Conservation (phyloP, 306 rosid genomes). For the Phaseolus lunatus region DNA sequence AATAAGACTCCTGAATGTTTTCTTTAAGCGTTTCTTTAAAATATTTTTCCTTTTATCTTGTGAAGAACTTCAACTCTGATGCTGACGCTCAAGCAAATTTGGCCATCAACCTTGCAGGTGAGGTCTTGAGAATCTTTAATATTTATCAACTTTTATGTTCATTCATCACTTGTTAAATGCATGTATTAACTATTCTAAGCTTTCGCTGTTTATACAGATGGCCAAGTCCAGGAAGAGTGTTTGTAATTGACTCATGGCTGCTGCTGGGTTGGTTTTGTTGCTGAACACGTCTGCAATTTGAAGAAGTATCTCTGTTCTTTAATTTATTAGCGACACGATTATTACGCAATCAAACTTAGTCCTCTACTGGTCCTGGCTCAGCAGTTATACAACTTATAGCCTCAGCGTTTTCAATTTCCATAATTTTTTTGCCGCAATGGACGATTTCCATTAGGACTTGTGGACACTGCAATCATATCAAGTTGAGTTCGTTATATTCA, state of each 20-base stretch:
- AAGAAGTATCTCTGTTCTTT: slow-evolving; percentile 20
- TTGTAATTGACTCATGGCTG: slow-evolving; percentile 39
- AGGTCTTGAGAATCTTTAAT: slow-evolving; percentile 41
- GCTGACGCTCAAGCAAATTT: slow-evolving; percentile 95
- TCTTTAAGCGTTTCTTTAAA: slow-evolving; percentile 6
- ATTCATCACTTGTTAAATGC: slow-evolving; percentile 6
- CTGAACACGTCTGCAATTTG: slow-evolving; percentile 24
- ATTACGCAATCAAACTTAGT: slow-evolving; percentile 16
- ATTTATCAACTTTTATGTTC: slow-evolving; percentile 13
- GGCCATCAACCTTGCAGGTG: slow-evolving; percentile 78
- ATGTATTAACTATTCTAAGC: slow-evolving; percentile 21
- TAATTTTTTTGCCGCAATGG: background rate
- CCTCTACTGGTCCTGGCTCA: background rate
- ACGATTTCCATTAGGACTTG: slow-evolving; percentile 13
- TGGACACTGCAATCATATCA: background rate
- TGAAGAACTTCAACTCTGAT: slow-evolving; percentile 73
- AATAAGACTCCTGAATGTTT: slow-evolving; percentile 33
- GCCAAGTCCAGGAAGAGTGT: slow-evolving; percentile 70
- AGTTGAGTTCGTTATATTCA: slow-evolving; percentile 34
- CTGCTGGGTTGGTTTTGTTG: slow-evolving; percentile 35
- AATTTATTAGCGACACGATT: slow-evolving; percentile 34
- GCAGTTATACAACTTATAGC: background rate
- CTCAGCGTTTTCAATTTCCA: slow-evolving; percentile 21
- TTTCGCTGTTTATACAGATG: slow-evolving; percentile 63
- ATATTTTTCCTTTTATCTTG: slow-evolving; percentile 44